Evolutionary conservation across 2,329 filamentous ascomycete genomes (phyloP).

Genomic region (Epichloe hybrida): DNA sequence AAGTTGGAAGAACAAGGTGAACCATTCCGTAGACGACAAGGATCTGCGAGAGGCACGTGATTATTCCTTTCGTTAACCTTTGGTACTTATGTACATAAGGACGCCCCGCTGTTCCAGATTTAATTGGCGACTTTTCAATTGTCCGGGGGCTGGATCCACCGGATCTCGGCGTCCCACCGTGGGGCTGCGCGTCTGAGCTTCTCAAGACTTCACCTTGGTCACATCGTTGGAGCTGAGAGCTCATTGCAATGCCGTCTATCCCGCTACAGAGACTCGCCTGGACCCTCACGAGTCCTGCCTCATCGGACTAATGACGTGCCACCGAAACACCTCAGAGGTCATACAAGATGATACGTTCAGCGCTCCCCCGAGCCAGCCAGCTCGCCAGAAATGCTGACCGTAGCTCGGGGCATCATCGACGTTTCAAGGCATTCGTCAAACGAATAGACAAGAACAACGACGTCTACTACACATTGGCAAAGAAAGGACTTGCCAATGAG

Average conservation of each 20-base stretch:
- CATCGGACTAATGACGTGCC: not conserved
- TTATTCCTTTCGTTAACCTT: not conserved
- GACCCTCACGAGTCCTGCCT: not conserved
- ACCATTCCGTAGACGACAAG: not conserved
- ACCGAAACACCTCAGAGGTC: not conserved
- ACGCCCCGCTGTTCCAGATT: not conserved
- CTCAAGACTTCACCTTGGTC: not conserved
- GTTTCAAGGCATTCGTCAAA: slow-evolving; percentile 14
- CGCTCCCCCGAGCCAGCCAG: slow-evolving; percentile 4
- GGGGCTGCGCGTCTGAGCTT: not conserved
- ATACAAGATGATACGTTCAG: slow-evolving; percentile 9
- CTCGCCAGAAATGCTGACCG: slow-evolving; percentile 3
- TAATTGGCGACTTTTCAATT: not conserved
- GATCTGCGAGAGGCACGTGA: not conserved
- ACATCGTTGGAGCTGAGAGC: not conserved
- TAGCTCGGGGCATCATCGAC: slow-evolving; percentile 2
- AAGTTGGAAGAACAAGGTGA: not conserved
- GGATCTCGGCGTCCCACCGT: slow-evolving; percentile 1
- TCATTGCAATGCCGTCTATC: not conserved
- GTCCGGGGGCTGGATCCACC: slow-evolving; percentile 1
- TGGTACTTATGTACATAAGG: not conserved
- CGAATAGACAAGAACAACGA: slow-evolving; percentile 10
- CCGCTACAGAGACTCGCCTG: not conserved
- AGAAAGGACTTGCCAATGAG: slow-evolving; percentile 4
- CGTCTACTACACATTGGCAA: slow-evolving; percentile 16